A percentile compares a stretch with the other conserved stretches of the same genome.
Evolutionary conservation across 371 early-diverging fungal genomes (phyloP).

Genomic region (Lichtheimia hyalospora): DNA sequence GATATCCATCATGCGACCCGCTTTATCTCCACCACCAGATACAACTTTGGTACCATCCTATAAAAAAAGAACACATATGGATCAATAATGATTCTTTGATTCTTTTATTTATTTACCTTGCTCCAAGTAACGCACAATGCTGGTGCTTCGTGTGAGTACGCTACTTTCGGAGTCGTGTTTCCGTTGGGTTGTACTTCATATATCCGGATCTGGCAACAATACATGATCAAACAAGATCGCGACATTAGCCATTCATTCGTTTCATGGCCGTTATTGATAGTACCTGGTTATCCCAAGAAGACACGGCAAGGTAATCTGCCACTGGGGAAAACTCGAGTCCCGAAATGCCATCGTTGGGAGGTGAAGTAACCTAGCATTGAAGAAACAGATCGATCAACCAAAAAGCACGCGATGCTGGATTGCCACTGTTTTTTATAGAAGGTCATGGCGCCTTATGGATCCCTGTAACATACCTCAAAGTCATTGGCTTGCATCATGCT

Average conservation of each 20-base stretch:
- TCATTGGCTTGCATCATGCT: not conserved
- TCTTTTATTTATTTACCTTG: slow-evolving; percentile 54
- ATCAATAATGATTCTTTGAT: not conserved
- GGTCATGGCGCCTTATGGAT: too few relatives aligned
- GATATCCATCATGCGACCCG: slow-evolving; percentile 77
- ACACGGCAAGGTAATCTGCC: slow-evolving; percentile 78
- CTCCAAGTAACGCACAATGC: slow-evolving; percentile 86
- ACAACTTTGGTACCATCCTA: slow-evolving; percentile 28
- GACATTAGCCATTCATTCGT: not conserved
- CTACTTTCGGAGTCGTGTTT: slow-evolving; percentile 72
- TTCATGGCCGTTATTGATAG: not conserved
- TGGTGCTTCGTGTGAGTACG: slow-evolving; percentile 84
- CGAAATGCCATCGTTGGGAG: slow-evolving; percentile 78
- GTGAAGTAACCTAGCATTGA: slow-evolving; percentile 48
- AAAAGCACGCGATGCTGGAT: not conserved
- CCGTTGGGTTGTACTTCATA: slow-evolving; percentile 83
- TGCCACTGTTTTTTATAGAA: too few relatives aligned
- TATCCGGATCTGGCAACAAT: slow-evolving; percentile 74
- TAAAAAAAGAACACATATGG: not conserved
- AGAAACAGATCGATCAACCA: not conserved
- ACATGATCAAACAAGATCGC: not conserved
- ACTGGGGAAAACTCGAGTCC: slow-evolving; percentile 72
- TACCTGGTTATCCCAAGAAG: slow-evolving; percentile 90
- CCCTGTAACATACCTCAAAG: not conserved
- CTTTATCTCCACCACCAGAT: slow-evolving; percentile 70